A percentile compares a stretch with the other conserved stretches of the same genome.
Evolutionary conservation across 164 flowering plant genomes (phyloP).

Genomic region (Liriodendron chinense): DNA sequence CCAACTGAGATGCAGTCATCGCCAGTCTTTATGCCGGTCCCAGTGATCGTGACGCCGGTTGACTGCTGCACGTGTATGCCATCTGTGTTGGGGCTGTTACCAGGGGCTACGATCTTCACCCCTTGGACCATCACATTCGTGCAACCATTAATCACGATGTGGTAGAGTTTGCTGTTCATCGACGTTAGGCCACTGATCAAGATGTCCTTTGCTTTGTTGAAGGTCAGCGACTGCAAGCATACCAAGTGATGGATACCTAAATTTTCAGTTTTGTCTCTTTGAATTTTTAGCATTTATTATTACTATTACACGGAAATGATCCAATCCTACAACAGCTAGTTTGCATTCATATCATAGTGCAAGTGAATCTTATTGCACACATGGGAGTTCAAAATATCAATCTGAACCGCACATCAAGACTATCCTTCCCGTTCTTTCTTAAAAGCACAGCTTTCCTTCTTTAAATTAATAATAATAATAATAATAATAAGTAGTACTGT

Average conservation of each 20-base stretch:
- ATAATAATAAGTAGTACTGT: no score
- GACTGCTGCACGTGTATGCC: conserved; percentile 35
- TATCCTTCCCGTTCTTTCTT: neutral
- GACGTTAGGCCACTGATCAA: conserved; percentile 25
- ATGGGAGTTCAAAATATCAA: neutral
- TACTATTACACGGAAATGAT: neutral
- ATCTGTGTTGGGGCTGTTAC: conserved; percentile 40
- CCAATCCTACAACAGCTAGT: neutral
- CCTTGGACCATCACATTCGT: conserved; percentile 18
- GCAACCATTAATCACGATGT: conserved; percentile 26
- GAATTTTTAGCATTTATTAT: neutral
- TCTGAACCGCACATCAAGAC: neutral
- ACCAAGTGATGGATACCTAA: neutral
- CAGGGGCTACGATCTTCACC: conserved; percentile 27
- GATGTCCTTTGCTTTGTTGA: conserved; percentile 10
- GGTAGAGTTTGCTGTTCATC: conserved; percentile 27
- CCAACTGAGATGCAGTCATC: conserved; percentile 35
- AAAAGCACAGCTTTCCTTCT: no score
- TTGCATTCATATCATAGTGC: neutral
- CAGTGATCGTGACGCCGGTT: conserved; percentile 23
- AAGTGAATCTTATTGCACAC: neutral
- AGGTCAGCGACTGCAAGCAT: conserved; percentile 23
- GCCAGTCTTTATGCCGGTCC: conserved; percentile 14
- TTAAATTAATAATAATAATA: no score
- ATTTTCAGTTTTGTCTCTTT: neutral